Evolutionary conservation across 495 filamentous ascomycete genomes (phyloP).

Genomic region (Xylaria longipes): DNA sequence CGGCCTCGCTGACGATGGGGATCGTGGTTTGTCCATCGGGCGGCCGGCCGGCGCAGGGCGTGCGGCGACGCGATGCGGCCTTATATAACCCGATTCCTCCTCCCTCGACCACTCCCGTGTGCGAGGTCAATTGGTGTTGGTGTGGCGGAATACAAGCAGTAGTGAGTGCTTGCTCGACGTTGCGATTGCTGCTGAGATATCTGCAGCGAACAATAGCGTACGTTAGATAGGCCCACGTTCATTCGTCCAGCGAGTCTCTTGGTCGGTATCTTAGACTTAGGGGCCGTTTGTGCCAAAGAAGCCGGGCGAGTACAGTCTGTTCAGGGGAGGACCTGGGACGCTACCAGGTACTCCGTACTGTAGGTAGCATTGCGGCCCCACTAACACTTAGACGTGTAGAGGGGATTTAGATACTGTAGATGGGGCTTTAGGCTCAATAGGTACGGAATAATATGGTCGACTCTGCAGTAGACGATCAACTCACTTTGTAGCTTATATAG

Average conservation of each 20-base stretch:
- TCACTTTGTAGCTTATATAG: neutral
- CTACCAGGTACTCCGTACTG: too few relatives aligned
- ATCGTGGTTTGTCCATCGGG: conserved; percentile 21
- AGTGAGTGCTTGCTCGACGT: neutral
- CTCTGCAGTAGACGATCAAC: neutral
- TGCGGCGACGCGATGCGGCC: conserved; percentile 17
- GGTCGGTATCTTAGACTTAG: neutral
- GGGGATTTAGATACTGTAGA: neutral
- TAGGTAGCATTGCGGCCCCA: neutral
- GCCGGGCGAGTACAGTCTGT: neutral
- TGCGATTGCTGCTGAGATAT: neutral
- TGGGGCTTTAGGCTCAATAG: conserved; percentile 7
- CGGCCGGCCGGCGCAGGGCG: conserved; percentile 16
- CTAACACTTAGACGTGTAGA: neutral
- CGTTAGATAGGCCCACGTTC: neutral
- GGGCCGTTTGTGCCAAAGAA: neutral
- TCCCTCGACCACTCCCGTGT: neutral
- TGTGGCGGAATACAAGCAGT: neutral
- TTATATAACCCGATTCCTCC: conserved; percentile 4
- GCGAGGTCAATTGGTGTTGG: conserved; percentile 12
- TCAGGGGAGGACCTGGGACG: conserved; percentile 4
- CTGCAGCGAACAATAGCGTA: neutral
- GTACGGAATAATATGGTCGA: neutral
- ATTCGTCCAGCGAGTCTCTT: conserved; percentile 1
- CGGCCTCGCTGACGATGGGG: conserved; percentile 21